Conservation (phyloP, 1,284 basidiomycete genomes). For the Cutaneotrichosporon spelunceum region DNA sequence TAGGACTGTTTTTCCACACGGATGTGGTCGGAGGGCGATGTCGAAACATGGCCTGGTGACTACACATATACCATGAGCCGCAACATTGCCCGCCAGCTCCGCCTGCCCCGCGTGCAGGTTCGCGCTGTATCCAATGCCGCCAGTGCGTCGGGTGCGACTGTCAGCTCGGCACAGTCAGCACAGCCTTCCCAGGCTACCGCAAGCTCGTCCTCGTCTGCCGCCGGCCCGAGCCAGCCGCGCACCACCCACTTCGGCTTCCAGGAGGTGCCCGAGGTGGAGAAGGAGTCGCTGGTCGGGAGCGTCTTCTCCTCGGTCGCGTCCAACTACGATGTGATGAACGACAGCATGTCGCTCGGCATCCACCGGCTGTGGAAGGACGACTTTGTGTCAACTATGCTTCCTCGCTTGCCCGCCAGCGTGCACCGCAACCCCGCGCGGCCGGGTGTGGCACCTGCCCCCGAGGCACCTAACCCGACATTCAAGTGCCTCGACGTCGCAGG, state of each 20-base stretch:
- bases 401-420: conserved; percentile 53
- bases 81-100: conserved; percentile 19
- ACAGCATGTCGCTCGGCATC: conserved; percentile 93
- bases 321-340: conserved; percentile 98
- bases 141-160: not conserved
- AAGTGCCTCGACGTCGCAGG: conserved; percentile 93
- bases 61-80: conserved; percentile 21
- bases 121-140: conserved; percentile 22
- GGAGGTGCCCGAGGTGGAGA: conserved; percentile 73
- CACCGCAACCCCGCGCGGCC: conserved; percentile 47
- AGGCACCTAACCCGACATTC: conserved; percentile 51
- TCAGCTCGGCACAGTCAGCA: not conserved
- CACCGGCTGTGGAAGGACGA: conserved; percentile 97
- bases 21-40: conserved; percentile 3
- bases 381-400: conserved; percentile 76
- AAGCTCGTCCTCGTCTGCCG: not conserved
- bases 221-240: conserved; percentile 21
- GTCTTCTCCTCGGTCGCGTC: conserved; percentile 97
- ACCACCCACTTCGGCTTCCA: conserved; percentile 91
- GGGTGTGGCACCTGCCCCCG: conserved; percentile 20
- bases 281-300: conserved; percentile 68
- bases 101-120: conserved; percentile 15
- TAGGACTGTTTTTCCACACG: not conserved
- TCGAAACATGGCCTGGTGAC: not conserved
- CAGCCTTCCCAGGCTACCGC: not conserved